Evolutionary conservation across 108 stramenopile species (phyloP).

Genomic region (Mayamaea pseudoterrestris): DNA sequence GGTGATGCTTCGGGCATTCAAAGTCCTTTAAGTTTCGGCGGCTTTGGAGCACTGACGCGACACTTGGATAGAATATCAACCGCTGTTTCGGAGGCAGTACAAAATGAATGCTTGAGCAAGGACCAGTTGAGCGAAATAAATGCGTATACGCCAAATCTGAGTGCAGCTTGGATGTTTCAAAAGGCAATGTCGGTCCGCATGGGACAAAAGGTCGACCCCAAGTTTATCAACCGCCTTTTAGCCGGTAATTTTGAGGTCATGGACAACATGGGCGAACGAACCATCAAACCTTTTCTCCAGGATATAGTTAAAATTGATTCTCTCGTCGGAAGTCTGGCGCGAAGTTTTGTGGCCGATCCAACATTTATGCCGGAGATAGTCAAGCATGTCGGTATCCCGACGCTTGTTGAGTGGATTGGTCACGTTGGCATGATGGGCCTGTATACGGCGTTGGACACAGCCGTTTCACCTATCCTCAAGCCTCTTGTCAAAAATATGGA

Average conservation of each 20-base stretch:
- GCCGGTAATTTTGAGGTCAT: slow-evolving; percentile 83
- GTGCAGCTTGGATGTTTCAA: slow-evolving; percentile 96
- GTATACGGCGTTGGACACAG: slow-evolving; percentile 38
- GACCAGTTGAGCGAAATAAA: slow-evolving; percentile 83
- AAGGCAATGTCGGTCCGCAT: slow-evolving; percentile 80
- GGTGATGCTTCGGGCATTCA: slow-evolving; percentile 91
- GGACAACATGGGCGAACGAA: slow-evolving; percentile 59
- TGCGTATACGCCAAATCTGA: slow-evolving; percentile 85
- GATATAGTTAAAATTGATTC: slow-evolving; percentile 88
- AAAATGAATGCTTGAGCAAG: slow-evolving; percentile 62
- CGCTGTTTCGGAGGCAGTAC: slow-evolving; percentile 76
- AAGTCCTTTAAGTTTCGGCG: slow-evolving; percentile 91
- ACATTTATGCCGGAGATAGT: slow-evolving; percentile 77
- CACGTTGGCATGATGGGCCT: slow-evolving; percentile 68
- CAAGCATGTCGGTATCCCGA: slow-evolving; percentile 57
- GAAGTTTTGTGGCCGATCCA: slow-evolving; percentile 61
- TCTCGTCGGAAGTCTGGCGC: slow-evolving; percentile 56
- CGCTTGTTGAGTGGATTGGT: slow-evolving; percentile 72
- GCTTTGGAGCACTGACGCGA: slow-evolving; percentile 87
- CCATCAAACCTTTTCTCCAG: slow-evolving; percentile 79
- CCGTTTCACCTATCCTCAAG: slow-evolving; percentile 23
- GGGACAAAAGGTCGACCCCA: slow-evolving; percentile 54
- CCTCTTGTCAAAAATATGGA: slow-evolving; percentile 27
- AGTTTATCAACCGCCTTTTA: slow-evolving; percentile 83
- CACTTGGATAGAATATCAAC: slow-evolving; percentile 72